A percentile compares a stretch with the other conserved stretches of the same genome.
Evolutionary conservation across 2,329 filamentous ascomycete species (phyloP).

Genomic region (Sporothrix variecibatus): DNA sequence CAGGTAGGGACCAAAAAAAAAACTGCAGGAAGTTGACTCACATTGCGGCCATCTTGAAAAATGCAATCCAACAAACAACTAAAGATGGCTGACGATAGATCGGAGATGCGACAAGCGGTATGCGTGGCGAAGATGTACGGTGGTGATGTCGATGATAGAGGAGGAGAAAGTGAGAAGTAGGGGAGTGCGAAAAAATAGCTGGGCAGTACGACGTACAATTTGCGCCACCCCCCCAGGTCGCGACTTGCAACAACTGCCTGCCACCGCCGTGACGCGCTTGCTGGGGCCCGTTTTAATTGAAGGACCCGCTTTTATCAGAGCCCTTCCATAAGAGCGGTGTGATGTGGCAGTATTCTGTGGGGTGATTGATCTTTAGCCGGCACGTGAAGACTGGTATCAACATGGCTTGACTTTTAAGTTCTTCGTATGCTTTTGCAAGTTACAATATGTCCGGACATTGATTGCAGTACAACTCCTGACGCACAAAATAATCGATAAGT

Average conservation of each 20-base stretch:
- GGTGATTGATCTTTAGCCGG: not conserved
- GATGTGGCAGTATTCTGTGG: not conserved
- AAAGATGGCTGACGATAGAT: not conserved
- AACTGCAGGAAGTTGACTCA: not conserved
- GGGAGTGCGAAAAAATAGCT: slow-evolving; percentile 10
- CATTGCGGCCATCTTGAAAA: slow-evolving; percentile 27
- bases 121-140: not conserved
- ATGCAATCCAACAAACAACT: slow-evolving; percentile 2
- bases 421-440: not conserved
- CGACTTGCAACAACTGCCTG: slow-evolving; percentile 10
- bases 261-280: slow-evolving; percentile 21
- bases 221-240: slow-evolving; percentile 19
- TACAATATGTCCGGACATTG: not conserved
- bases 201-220: not conserved
- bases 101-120: not conserved
- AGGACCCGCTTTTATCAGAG: slow-evolving; percentile 13
- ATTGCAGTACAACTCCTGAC: no score
- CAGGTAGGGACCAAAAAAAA: not conserved
- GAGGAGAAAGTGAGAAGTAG: not conserved
- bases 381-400: not conserved
- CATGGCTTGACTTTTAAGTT: not conserved
- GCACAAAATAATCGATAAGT: no score
- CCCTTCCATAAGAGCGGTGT: not conserved
- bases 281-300: slow-evolving; percentile 18
- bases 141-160: not conserved